Base-by-base conservation (phyloP, 306 rosid species). In the Ammopiptanthus mongolicus region DNA sequence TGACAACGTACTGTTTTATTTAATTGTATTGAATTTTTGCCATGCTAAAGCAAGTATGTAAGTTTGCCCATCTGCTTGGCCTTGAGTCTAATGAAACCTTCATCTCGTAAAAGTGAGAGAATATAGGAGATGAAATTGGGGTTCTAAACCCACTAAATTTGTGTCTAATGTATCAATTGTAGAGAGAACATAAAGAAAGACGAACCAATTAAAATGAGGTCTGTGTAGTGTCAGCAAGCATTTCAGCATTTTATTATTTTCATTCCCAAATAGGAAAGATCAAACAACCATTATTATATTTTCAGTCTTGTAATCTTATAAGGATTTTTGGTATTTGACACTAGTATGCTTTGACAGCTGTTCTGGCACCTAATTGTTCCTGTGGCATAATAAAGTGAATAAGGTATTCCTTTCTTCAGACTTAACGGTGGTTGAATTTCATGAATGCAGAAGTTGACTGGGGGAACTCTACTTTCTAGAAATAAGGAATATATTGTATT, bases 401-500 rank as follows among this genome's bases (percentile, higher is more conserved):
- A 42, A 74, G 68, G 25, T 52, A 18, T 48, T 44, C 42, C 29
- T 59, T 69, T 59, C 66, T 69, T 74, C 37, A 55, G 73, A 29
- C 82, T 85, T 25, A 25, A 83, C 46, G 61, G 47, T 50, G 52
- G 64, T 75, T 80, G 44, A 74, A 25, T 84, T 76, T 84, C 67
- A 52, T 81, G 81, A 60, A 58, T 87, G 82, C 90, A 94, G 98
- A 86, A 78, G 74, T 83, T 94, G 85, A 91, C 97, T 36, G 96
- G 98, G 56, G 98, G 97, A 56, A 91, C 91, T 58, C 80, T 94
- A 59, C 85, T 94, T 59, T 94, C 98, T 22, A 89, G 98, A 86
- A 94, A 94, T 96, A 94, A 91, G 88, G 97, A 94, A 46, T 94
- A 72, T 71, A 88, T 94, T 22, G 90, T 94, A 77, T 80, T 94